These are phyloP conservation scores for Tylopilus sp. DNA, from an alignment of 768 basidiomycete species.

Conservation along the genomic window DNA sequence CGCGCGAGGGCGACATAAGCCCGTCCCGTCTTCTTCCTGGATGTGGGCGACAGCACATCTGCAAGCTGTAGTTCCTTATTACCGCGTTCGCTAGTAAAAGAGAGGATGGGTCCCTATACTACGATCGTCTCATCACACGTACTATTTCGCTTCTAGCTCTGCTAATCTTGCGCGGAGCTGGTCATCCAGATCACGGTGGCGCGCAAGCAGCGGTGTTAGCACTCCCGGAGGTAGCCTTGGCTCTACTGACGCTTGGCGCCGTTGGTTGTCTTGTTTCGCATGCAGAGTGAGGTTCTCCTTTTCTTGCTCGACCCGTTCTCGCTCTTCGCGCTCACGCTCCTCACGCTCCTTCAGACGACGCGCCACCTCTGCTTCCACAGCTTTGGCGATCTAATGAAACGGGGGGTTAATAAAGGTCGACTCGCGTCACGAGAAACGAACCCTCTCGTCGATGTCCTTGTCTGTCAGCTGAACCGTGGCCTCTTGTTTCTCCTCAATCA, in stretches of 20 bases:
- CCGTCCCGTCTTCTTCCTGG: constrained; percentile 77
- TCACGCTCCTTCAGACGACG: constrained; percentile 52
- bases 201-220: constrained; percentile 59
- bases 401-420: background rate
- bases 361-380: constrained; percentile 72
- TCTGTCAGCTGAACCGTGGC: constrained; percentile 42
- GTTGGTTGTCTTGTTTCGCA: constrained; percentile 15
- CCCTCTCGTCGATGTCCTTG: constrained; percentile 73
- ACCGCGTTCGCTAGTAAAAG: constrained; percentile 48
- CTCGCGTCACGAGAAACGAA: constrained; percentile 22
- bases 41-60: constrained; percentile 64
- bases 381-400: constrained; percentile 56
- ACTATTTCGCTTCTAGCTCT: constrained; percentile 75
- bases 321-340: constrained; percentile 34
- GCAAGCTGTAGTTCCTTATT: constrained; percentile 59
- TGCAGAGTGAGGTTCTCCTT: constrained; percentile 23
- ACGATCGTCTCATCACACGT: constrained; percentile 27
- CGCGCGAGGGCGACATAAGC: constrained; percentile 84
- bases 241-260: constrained; percentile 5
- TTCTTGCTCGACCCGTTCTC: constrained; percentile 20
- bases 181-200: constrained; percentile 65
- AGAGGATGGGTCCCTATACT: constrained; percentile 14
- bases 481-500: constrained; percentile 17
- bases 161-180: constrained; percentile 61
- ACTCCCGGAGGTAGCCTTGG: constrained; percentile 35